Evolutionary conservation across 148 eudicot genomes (phyloP).

Genomic region (Vaccinium darrowii): DNA sequence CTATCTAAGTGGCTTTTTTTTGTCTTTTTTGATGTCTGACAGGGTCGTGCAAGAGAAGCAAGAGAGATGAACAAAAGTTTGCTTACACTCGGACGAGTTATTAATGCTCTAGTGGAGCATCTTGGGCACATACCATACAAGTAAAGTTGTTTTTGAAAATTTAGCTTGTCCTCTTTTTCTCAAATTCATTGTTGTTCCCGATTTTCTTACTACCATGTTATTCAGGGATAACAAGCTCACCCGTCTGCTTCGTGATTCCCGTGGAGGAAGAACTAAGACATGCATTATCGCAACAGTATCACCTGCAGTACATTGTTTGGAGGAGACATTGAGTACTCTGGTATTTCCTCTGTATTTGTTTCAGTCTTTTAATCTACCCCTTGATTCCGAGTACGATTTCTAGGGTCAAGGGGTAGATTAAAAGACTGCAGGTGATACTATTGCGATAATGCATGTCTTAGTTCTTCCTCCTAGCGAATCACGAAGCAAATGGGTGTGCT

Average conservation of each 20-base stretch:
- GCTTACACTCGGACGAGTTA: slow-evolving; percentile 84
- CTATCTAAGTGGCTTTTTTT: not conserved
- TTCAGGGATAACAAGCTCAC: slow-evolving; percentile 93
- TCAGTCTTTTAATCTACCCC: too few species aligned
- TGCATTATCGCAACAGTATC: slow-evolving; percentile 95
- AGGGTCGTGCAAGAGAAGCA: slow-evolving; percentile 99
- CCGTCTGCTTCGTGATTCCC: slow-evolving; percentile 81
- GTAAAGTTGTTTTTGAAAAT: slow-evolving; percentile 24
- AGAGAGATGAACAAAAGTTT: slow-evolving; percentile 96
- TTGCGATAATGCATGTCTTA: slow-evolving; percentile 91
- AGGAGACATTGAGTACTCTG: slow-evolving; percentile 87
- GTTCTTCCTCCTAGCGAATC: slow-evolving; percentile 93
- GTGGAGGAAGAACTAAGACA: slow-evolving; percentile 92
- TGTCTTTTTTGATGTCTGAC: not conserved
- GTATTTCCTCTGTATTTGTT: slow-evolving; percentile 10
- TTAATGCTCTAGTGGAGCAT: slow-evolving; percentile 93
- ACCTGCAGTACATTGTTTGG: slow-evolving; percentile 93
- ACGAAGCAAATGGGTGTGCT: slow-evolving; percentile 85
- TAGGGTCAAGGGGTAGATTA: too few species aligned
- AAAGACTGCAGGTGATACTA: slow-evolving; percentile 73
- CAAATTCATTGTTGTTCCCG: not conserved
- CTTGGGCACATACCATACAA: slow-evolving; percentile 91
- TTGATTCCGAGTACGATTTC: too few species aligned
- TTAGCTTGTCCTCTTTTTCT: not conserved
- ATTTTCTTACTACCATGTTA: not conserved